Evolutionary conservation across 768 basidiomycete species (phyloP), one percentile per base, ranked within the genome.

Genomic region (Lepiota subincarnata): DNA sequence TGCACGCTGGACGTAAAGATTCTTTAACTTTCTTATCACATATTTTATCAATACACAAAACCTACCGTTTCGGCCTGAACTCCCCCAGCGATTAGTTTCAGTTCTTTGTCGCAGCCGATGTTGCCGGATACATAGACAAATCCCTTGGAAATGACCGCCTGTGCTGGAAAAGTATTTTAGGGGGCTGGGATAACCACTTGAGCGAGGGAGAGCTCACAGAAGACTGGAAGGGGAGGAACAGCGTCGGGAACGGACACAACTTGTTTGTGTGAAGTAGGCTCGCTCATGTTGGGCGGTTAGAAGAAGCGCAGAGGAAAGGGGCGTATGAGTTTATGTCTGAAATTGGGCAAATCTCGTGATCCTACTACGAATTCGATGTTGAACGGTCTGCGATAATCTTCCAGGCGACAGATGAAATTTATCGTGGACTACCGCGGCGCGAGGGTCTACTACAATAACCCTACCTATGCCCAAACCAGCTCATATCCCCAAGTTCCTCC

Each of bases 401-500:
- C n/a, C 24, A 24, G 24, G 24, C 24, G 24, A 24, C 24, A 2
- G 24, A 5, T 5, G 24, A 24, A 24, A 24, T 24, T 24, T 24
- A n/a, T n/a, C 24, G 5, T 24, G 24, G 5, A 24, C 24, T 24
- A 24, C 3, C 5, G 3, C 24, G 3, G 5, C 5, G 5, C 24
- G 24, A 24, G 24, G 24, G 31, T 8, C 31, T 46, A 35, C 28
- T 16, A 47, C n/a, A n/a, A 34, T 6, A 34, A 20, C 28, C 28
- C 31, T 16, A 47, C 6, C 18, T 4, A 20, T 8, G 12, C 2
- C 10, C 13, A 19, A 48, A 19, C 35, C 14, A 40, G 28, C 47
- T 61, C 61, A 81, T 41, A 79, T 61, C 59, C 72, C 64, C 50
- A 92, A 70, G 22, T 74, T 75, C 57, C 72, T 78, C 53, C 90